Percentiles rank a stretch among this genome's conserved stretches.
These are phyloP conservation scores for Entophlyctis luteolus DNA, from an alignment of 192 early-diverging fungal genomes.

Conservation along the genomic window DNA sequence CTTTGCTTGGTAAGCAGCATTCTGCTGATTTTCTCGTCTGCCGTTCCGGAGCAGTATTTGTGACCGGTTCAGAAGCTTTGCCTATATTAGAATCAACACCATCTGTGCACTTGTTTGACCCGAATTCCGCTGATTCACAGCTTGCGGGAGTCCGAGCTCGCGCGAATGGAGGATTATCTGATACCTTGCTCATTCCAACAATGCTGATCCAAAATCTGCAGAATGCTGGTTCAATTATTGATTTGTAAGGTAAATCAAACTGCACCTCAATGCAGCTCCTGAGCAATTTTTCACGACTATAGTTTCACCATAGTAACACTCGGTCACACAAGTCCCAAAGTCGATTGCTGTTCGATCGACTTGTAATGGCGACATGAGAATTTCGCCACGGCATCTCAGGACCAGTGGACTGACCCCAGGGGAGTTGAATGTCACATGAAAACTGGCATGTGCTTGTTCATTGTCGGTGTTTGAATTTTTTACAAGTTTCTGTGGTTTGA, in stretches of 20 bases:
- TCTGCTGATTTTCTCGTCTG: not conserved
- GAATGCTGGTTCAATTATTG: not conserved
- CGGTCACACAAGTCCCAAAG: constrained; percentile 22
- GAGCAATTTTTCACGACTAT: constrained; percentile 18
- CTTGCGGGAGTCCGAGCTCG: not conserved
- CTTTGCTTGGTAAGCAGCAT: no score
- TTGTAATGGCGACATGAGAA: constrained; percentile 9
- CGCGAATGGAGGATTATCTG: not conserved
- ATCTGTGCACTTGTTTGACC: constrained; percentile 23
- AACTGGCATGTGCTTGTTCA: not conserved
- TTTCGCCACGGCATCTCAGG: constrained; percentile 1
- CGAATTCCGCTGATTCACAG: constrained; percentile 6
- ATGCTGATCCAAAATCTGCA: constrained; percentile 17
- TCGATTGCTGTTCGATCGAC: constrained; percentile 6
- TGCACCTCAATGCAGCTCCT: constrained; percentile 11
- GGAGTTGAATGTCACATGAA: constrained; percentile 9
- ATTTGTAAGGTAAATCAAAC: not conserved
- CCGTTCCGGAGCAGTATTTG: not conserved
- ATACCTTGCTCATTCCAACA: constrained; percentile 9
- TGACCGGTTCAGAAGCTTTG: not conserved
- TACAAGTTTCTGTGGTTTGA: constrained; percentile 1
- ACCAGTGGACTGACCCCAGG: constrained; percentile 11
- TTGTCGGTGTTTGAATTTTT: not conserved
- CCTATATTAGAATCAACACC: constrained; percentile 22
- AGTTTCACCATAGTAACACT: not conserved